Evolutionary conservation across 2,329 filamentous ascomycete species (phyloP).

Genomic region (Cercospora sp.): DNA sequence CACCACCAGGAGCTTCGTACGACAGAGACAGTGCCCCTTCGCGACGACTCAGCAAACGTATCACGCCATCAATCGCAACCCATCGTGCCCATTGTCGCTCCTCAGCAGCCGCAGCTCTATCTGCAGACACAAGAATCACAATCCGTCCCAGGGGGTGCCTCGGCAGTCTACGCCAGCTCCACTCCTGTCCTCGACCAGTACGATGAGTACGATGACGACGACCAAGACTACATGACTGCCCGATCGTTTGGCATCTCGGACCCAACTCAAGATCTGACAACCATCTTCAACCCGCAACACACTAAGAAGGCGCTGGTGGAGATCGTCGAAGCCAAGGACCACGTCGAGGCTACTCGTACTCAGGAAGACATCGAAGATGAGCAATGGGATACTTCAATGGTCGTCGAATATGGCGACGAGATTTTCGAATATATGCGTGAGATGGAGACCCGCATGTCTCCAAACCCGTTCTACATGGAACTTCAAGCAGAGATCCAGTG

Average conservation of each 20-base stretch:
- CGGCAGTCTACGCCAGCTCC: constrained; percentile 13
- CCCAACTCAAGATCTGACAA: constrained; percentile 64
- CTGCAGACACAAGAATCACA: constrained; percentile 6
- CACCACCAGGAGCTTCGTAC: constrained; percentile 32
- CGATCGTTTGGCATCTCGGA: constrained; percentile 75
- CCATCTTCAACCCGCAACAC: constrained; percentile 64
- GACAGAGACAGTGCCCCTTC: constrained; percentile 33
- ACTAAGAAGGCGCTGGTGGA: constrained; percentile 70
- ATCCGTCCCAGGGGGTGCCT: not conserved
- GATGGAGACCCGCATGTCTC: constrained; percentile 83
- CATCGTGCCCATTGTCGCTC: constrained; percentile 6
- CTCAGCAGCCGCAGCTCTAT: constrained; percentile 11
- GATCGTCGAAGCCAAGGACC: constrained; percentile 64
- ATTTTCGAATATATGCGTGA: constrained; percentile 91
- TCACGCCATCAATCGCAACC: constrained; percentile 1
- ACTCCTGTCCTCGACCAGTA: constrained; percentile 25
- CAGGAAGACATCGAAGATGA: constrained; percentile 83
- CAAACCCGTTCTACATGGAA: constrained; percentile 94
- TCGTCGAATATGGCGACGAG: constrained; percentile 92
- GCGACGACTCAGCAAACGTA: constrained; percentile 27
- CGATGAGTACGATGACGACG: constrained; percentile 70
- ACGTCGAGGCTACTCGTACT: constrained; percentile 66
- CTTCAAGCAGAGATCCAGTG: constrained; percentile 94
- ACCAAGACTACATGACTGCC: constrained; percentile 72
- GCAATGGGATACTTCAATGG: constrained; percentile 93